These are phyloP conservation scores for Lachnellula suecica DNA, from an alignment of 2,329 filamentous ascomycete species.

Conservation along the genomic window DNA sequence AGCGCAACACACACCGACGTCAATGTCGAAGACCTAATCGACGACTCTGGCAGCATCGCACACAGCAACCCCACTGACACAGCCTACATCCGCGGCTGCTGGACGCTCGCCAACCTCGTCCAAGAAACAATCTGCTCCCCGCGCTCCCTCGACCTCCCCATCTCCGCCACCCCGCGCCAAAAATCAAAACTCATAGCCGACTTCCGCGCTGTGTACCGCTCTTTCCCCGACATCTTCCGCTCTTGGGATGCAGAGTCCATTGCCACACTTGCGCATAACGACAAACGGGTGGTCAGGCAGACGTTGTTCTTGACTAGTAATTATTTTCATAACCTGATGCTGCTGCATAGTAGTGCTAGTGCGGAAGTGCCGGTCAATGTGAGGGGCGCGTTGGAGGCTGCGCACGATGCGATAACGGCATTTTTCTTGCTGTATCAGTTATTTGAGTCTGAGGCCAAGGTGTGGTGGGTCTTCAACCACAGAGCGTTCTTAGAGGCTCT, in stretches of 20 bases:
- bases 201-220: conserved; percentile 70
- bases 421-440: conserved; percentile 73
- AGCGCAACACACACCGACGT: conserved; percentile 80
- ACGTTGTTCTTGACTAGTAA: conserved; percentile 79
- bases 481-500: conserved; percentile 75
- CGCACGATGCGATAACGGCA: conserved; percentile 69
- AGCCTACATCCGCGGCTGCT: conserved; percentile 67
- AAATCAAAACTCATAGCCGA: conserved; percentile 69
- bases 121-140: conserved; percentile 76
- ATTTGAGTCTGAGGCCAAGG: conserved; percentile 69
- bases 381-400: conserved; percentile 69
- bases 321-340: conserved; percentile 80
- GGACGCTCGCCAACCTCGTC: conserved; percentile 76
- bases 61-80: conserved; percentile 64
- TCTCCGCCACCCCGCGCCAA: conserved; percentile 66
- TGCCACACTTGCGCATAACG: conserved; percentile 50
- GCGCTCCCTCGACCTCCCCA: conserved; percentile 69
- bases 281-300: conserved; percentile 69
- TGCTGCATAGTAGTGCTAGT: conserved; percentile 72
- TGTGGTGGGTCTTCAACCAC: conserved; percentile 87
- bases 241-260: conserved; percentile 64
- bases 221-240: conserved; percentile 69
- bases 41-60: conserved; percentile 59
- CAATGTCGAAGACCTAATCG: conserved; percentile 68
- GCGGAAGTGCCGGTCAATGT: conserved; percentile 62